Evolutionary conservation across 106 monocot genomes (phyloP), one percentile per base, ranked within the genome.

Genomic region (Dendrobium officinale): DNA sequence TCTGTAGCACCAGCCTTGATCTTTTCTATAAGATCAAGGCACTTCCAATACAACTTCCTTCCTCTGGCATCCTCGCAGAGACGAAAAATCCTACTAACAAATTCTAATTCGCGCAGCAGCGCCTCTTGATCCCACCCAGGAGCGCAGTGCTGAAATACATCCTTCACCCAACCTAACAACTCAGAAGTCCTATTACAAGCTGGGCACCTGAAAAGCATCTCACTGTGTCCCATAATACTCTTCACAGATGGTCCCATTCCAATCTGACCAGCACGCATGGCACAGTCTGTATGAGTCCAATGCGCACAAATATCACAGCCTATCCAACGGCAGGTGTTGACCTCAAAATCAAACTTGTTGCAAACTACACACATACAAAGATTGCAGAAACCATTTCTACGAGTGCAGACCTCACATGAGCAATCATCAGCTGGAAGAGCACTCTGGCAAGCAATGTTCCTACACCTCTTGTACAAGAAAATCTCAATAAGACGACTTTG

Each of bases 261-360:
- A 82, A 99, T 93, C 61, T 85, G 93, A 31, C 95, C 91, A 56
- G 83, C 82, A 59, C 88, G 91, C 47, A 99, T 95, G 10, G 99
- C 99, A 83, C 99, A 99, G 42, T 99, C 95, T 1, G 99, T 95
- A 83, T 99, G 99, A 0, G 99, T 95, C 99, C 99, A 99, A 42
- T 99, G 99, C 4, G 91, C 87, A 82, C 99, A 99, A 49, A 89
- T 73, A 80, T 99, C 99, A 82, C 99, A 99, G 9, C 99, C 99
- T 72, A 99, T 99, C 99, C 99, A 99, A 2, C 99, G 91, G 86
- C 99, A 99, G 8, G 95, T 99, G 72, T 99, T 99, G 70, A 91
- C 95, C 87, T 99, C 99, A 78, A 95, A 99, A 79, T 99, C 99
- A 83, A 99, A 99, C 54, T 99, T 99, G 67, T 87, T 93, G 87